phyloP scores from a whole-genome alignment of 2,329 filamentous ascomycete genomes.

The Paraphaeosphaeria minitans region DNA sequence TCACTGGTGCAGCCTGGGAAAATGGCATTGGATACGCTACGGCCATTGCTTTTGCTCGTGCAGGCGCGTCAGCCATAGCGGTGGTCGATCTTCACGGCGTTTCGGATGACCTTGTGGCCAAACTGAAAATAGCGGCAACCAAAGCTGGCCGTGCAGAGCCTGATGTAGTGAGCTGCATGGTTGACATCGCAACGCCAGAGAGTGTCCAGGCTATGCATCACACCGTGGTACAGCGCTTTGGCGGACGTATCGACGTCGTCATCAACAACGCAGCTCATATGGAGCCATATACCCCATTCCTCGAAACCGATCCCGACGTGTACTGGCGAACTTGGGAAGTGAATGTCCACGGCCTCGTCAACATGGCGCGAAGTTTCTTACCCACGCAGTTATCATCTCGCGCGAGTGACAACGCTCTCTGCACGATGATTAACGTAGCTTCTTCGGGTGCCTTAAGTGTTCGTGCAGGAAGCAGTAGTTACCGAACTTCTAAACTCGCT shows the following conservation, averaged over 20 bases:
- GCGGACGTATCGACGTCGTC: background rate
- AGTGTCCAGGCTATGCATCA: background rate
- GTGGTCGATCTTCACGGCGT: background rate
- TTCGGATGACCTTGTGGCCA: background rate
- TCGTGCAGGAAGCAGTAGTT: background rate
- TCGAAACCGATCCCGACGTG: background rate
- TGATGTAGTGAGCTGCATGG: background rate
- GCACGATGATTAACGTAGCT: background rate
- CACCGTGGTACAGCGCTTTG: background rate
- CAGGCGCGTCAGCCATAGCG: background rate
- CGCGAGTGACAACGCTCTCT: background rate
- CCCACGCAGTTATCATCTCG: background rate
- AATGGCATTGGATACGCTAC: background rate
- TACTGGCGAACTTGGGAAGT: conserved; percentile 1
- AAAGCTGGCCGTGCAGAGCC: background rate
- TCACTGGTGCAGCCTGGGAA: background rate
- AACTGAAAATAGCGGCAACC: background rate
- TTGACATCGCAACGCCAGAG: background rate
- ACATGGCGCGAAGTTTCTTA: background rate
- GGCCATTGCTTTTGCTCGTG: background rate
- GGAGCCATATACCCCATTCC: background rate
- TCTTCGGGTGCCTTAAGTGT: background rate
- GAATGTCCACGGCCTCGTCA: background rate
- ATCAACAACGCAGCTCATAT: conserved; percentile 1
- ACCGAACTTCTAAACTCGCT: background rate